Percentiles rank a stretch among this genome's conserved stretches.
phyloP scores from a whole-genome alignment of 768 basidiomycete genomes.

The Lactarius sanguifluus region DNA sequence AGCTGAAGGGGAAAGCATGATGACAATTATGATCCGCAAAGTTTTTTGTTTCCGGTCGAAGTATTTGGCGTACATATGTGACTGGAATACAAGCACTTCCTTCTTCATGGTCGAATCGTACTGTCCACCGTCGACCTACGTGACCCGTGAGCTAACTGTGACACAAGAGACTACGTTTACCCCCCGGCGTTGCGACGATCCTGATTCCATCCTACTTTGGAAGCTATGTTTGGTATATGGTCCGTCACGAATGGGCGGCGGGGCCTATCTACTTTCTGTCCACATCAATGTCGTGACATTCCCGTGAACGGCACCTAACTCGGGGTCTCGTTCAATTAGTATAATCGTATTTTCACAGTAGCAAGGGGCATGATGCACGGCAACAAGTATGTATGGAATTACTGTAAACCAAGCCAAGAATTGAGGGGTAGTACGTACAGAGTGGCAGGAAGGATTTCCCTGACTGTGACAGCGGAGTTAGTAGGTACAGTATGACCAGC shows the following conservation, averaged over 20 bases:
- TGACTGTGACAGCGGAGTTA: too few species aligned
- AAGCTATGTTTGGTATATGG: too few species aligned
- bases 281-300: too few species aligned
- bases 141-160: not conserved
- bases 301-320: not conserved
- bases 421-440: not conserved
- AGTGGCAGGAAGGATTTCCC: too few species aligned
- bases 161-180: too few species aligned
- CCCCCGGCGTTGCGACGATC: too few species aligned
- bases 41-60: not conserved
- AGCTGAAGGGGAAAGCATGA: not conserved
- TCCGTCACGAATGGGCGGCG: too few species aligned
- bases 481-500: not conserved
- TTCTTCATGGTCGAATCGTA: not conserved
- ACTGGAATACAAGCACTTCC: too few species aligned
- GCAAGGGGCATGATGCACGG: too few species aligned
- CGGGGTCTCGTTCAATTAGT: not conserved
- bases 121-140: not conserved
- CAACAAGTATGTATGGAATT: not conserved
- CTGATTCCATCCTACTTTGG: too few species aligned
- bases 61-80: conserved; percentile 10
- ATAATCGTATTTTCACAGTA: not conserved
- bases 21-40: not conserved
- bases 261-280: too few species aligned
- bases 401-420: not conserved